These are phyloP conservation scores for Moesziomyces aphidis DNA, from an alignment of 1,284 basidiomycete species.

Conservation along the genomic window DNA sequence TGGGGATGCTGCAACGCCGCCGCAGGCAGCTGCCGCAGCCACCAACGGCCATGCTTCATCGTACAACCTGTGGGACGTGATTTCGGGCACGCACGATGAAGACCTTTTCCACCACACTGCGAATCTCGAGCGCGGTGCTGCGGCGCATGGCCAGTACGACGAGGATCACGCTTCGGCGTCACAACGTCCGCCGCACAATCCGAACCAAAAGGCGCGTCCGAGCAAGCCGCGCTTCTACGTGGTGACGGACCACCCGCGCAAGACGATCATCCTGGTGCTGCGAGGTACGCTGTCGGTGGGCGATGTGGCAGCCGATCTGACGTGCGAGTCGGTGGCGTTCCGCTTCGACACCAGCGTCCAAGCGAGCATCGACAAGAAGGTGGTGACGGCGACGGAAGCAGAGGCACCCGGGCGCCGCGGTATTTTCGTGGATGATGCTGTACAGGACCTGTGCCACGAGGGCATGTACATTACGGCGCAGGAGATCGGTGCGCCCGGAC, in stretches of 20 bases:
- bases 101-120: slow-evolving; percentile 59
- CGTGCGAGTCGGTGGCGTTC: slow-evolving; percentile 59
- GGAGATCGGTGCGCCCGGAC: slow-evolving; percentile 80
- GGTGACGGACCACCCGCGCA: slow-evolving; percentile 57
- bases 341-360: slow-evolving; percentile 23
- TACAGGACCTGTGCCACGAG: slow-evolving; percentile 66
- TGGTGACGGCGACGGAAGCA: not conserved
- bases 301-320: slow-evolving; percentile 65
- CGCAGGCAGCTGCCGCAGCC: not conserved
- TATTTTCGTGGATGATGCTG: slow-evolving; percentile 7
- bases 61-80: slow-evolving; percentile 53
- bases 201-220: slow-evolving; percentile 27
- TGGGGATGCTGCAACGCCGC: not conserved
- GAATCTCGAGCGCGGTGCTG: slow-evolving; percentile 46
- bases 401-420: not conserved
- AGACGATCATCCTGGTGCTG: slow-evolving; percentile 57
- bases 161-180: slow-evolving; percentile 14
- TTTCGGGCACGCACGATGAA: slow-evolving; percentile 58
- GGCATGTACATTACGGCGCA: slow-evolving; percentile 83
- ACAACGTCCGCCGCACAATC: slow-evolving; percentile 4
- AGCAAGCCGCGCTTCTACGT: slow-evolving; percentile 61
- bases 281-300: slow-evolving; percentile 64
- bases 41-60: slow-evolving; percentile 20
- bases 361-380: slow-evolving; percentile 13
- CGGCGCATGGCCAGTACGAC: slow-evolving; percentile 41